Evolutionary conservation across 495 filamentous ascomycete genomes (phyloP), one percentile per base, ranked within the genome.

Genomic region (Penicillium paradoxum): DNA sequence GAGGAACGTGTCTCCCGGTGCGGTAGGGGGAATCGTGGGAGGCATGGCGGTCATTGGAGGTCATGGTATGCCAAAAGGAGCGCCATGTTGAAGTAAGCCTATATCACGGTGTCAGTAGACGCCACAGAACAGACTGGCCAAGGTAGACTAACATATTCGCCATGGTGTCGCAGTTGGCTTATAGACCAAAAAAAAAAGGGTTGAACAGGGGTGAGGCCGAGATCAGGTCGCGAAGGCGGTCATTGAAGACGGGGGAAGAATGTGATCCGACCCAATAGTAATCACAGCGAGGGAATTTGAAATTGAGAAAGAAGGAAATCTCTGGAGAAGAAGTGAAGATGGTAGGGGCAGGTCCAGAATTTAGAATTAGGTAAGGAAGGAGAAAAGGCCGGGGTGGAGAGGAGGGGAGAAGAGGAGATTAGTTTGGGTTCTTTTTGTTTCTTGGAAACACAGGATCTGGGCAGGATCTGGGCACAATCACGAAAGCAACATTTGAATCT

Each of bases 41-140:
- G 49, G 90, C 88, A 82, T 93, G 87, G 79, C 83, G 78, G 65
- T 87, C 75, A 73, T 81, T 69, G 63, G 78, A 80, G 71, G 90
- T 96, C 90, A 97, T 93, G 47, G 90, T 87, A 79, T 97, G 92
- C 92, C 92, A 97, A 73, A 96, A 90, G 57, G 87, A 88, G 59
- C 83, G 81, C 71, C 88, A 83, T 70, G 80, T 73, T 46, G 75
- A 75, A 49, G 78, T 77, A 55, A 91, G 63, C 54, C 85, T 87
- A 50, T 7, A 54, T 49, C n/a, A 57, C 47, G 14, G 33, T 15
- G 41, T 50, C 42, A 58, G 52, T 49, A 34, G 53, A 9, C 48
- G 32, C 4, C 19, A 13, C 46, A 7, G 17, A 30, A 32, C 8
- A 37, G 34, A 47, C 22, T 30, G 25, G 6, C n/a, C 50, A 30